Percentiles rank a stretch among this genome's conserved stretches.
Conservation (phyloP, 495 filamentous ascomycete genomes). For the Thermochaetoides thermophila region DNA sequence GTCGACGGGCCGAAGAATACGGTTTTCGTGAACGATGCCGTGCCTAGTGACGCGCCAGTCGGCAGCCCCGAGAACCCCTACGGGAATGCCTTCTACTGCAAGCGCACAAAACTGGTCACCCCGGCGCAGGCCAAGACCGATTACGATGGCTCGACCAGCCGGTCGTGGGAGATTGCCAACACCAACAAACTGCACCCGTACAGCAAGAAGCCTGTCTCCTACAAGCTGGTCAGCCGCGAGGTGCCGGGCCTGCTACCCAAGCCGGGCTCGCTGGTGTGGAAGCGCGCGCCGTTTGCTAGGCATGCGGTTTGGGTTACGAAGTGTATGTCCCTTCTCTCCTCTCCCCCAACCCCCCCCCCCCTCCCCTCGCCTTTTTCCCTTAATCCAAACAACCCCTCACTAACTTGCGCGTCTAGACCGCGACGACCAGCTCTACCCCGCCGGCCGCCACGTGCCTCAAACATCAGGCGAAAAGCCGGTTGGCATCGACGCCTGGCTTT, state of each 20-base stretch:
- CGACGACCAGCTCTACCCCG: conserved; percentile 81
- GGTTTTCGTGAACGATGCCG: conserved; percentile 68
- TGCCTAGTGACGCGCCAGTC: conserved; percentile 48
- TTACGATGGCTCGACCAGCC: conserved; percentile 62
- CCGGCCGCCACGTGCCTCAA: conserved; percentile 86
- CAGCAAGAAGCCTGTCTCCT: conserved; percentile 74
- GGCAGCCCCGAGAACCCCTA: conserved; percentile 75
- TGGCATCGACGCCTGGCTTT: conserved; percentile 79
- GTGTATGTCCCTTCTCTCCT: conserved; percentile 40
- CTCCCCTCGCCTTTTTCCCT: too few species aligned
- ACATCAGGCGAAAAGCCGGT: conserved; percentile 71
- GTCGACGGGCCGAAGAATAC: conserved; percentile 82
- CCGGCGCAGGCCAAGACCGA: conserved; percentile 59
- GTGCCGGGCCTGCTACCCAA: conserved; percentile 70
- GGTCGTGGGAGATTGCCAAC: conserved; percentile 89
- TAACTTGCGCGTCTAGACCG: conserved; percentile 36
- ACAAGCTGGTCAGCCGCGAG: conserved; percentile 84
- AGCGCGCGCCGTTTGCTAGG: conserved; percentile 79
- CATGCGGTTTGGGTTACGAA: conserved; percentile 88
- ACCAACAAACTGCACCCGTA: conserved; percentile 70
- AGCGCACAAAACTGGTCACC: conserved; percentile 68
- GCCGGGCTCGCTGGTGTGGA: conserved; percentile 77
- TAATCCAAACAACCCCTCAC: background rate
- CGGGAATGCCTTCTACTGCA: conserved; percentile 89
- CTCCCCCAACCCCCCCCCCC: background rate